A percentile compares a stretch with the other conserved stretches of the same genome.
phyloP scores from a whole-genome alignment of 1,139 yeast genomes.

The Pichia sp. region DNA sequence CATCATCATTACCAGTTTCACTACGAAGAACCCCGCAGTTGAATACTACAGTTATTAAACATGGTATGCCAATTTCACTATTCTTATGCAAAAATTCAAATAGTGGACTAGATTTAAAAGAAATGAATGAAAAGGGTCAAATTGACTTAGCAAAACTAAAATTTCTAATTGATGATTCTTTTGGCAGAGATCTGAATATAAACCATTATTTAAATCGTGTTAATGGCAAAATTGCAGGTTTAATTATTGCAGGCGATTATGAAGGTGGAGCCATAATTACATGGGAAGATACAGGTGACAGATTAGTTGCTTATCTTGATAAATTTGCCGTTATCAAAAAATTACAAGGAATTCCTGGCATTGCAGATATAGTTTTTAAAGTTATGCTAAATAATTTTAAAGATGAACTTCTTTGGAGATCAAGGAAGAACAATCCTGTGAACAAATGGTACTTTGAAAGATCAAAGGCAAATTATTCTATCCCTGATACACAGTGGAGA shows the following conservation, averaged over 20 bases:
- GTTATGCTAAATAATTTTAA: constrained; percentile 64
- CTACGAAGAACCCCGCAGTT: constrained; percentile 55
- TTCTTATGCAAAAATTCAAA: constrained; percentile 29
- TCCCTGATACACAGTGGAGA: constrained; percentile 54
- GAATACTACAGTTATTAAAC: constrained; percentile 73
- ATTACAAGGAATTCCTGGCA: constrained; percentile 86
- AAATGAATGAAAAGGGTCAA: constrained; percentile 40
- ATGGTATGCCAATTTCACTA: constrained; percentile 63
- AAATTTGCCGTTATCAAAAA: constrained; percentile 83
- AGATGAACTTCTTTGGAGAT: constrained; percentile 80
- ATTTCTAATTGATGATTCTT: constrained; percentile 68
- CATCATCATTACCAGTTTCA: constrained; percentile 84
- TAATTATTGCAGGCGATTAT: constrained; percentile 86
- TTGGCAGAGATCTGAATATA: constrained; percentile 59
- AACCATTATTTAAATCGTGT: constrained; percentile 62
- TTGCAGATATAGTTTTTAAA: constrained; percentile 89
- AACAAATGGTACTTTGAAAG: constrained; percentile 97
- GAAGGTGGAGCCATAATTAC: constrained; percentile 94
- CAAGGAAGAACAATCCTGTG: constrained; percentile 78
- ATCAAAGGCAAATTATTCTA: constrained; percentile 61
- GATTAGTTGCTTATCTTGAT: constrained; percentile 65
- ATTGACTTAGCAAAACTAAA: constrained; percentile 55
- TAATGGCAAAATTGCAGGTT: constrained; percentile 58
- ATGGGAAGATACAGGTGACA: constrained; percentile 30
- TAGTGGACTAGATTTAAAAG: constrained; percentile 36